Conservation (phyloP, 257 asterid species). For the Rauvolfia tetraphylla region DNA sequence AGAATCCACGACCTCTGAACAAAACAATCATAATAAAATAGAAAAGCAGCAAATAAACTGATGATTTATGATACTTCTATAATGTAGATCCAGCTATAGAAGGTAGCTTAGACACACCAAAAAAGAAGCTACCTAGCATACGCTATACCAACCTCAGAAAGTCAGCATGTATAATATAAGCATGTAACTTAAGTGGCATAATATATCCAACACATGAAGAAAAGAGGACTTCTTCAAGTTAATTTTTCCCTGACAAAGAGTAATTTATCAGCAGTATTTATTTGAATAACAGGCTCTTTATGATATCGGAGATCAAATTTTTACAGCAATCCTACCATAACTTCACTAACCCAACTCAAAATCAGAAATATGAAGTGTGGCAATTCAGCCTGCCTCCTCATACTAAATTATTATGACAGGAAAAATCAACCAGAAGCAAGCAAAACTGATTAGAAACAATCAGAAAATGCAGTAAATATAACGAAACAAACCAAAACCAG, state of each 20-base stretch:
- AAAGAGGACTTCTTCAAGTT: background rate
- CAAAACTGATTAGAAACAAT: background rate
- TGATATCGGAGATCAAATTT: no score
- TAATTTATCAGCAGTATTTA: background rate
- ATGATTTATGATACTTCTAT: background rate
- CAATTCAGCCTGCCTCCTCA: background rate
- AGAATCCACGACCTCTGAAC: background rate
- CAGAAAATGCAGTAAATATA: background rate
- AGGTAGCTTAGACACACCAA: background rate
- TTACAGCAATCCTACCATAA: background rate
- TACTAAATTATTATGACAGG: background rate
- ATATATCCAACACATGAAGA: background rate
- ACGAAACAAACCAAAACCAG: background rate
- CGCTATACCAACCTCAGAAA: background rate
- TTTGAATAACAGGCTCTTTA: background rate
- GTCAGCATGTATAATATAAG: no score
- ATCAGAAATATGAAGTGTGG: background rate
- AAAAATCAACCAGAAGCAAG: background rate
- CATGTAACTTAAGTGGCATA: background rate
- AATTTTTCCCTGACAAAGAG: background rate
- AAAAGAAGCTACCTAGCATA: background rate
- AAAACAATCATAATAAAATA: background rate
- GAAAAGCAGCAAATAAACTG: background rate
- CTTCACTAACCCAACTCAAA: background rate
- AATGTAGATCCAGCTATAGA: background rate